Evolutionary conservation across 768 basidiomycete genomes (phyloP).

Genomic region (Tricholoma matsutake): DNA sequence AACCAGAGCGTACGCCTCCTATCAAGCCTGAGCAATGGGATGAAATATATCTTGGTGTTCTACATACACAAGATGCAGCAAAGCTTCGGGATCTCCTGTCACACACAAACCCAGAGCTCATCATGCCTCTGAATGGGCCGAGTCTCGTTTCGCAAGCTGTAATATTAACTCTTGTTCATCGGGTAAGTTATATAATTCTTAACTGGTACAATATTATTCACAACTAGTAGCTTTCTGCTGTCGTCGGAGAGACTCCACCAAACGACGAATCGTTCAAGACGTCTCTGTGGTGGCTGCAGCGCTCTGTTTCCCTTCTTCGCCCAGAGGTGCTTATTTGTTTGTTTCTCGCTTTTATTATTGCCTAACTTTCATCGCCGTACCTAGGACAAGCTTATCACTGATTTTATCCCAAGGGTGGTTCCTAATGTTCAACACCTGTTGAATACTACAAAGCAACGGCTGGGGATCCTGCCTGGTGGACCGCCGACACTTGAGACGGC

Average conservation of each 20-base stretch:
- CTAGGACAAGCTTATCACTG: conserved; percentile 77
- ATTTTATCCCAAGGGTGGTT: conserved; percentile 78
- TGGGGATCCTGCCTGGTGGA: conserved; percentile 73
- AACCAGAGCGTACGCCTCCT: conserved; percentile 50
- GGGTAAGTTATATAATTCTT: conserved; percentile 46
- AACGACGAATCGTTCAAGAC: conserved; percentile 80
- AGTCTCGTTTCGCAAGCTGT: conserved; percentile 81
- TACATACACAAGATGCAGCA: conserved; percentile 69
- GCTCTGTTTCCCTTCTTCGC: conserved; percentile 65
- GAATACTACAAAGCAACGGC: conserved; percentile 76
- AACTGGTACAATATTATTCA: conserved; percentile 3
- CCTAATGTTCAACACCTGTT: conserved; percentile 76
- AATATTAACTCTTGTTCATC: conserved; percentile 76
- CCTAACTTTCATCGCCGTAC: conserved; percentile 8
- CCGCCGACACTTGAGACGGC: conserved; percentile 65
- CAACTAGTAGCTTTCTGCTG: conserved; percentile 58
- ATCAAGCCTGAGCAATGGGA: conserved; percentile 77
- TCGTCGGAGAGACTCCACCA: conserved; percentile 73
- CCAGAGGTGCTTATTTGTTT: conserved; percentile 51
- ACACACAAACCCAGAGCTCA: conserved; percentile 72
- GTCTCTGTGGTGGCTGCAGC: conserved; percentile 85
- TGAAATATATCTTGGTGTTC: conserved; percentile 72
- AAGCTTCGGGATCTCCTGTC: conserved; percentile 74
- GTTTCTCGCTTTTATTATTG: neutral
- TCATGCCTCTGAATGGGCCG: conserved; percentile 73